Evolutionary conservation across 768 basidiomycete species (phyloP).

Genomic region (Russula ochroleuca): DNA sequence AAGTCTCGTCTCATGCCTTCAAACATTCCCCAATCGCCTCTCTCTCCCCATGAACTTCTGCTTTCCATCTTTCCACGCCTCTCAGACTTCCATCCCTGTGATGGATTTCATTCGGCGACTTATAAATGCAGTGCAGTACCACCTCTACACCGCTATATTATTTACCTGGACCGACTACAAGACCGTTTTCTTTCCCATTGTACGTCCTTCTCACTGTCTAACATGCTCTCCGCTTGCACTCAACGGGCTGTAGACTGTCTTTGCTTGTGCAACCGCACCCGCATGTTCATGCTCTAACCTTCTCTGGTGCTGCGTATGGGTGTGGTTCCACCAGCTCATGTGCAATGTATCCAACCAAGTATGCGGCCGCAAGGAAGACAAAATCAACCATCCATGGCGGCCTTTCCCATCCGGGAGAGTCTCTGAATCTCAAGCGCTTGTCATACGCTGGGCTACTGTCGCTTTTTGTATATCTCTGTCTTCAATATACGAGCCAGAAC

Average conservation of each 20-base stretch:
- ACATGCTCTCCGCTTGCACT: not conserved
- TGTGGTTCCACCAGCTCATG: slow-evolving; percentile 30
- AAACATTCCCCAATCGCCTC: too few relatives aligned
- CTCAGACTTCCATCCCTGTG: too few relatives aligned
- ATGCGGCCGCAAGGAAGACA: slow-evolving; percentile 29
- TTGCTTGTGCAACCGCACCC: slow-evolving; percentile 27
- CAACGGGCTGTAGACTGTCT: slow-evolving; percentile 14
- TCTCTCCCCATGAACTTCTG: too few relatives aligned
- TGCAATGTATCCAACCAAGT: slow-evolving; percentile 32
- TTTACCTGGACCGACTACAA: slow-evolving; percentile 35
- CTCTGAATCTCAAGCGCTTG: slow-evolving; percentile 20
- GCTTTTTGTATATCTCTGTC: slow-evolving; percentile 25
- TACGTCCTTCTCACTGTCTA: slow-evolving; percentile 18
- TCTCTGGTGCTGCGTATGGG: slow-evolving; percentile 24
- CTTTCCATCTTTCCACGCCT: too few relatives aligned
- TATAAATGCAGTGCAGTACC: slow-evolving; percentile 15
- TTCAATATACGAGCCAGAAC: slow-evolving; percentile 19
- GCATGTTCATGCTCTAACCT: slow-evolving; percentile 11
- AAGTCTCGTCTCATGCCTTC: too few relatives aligned
- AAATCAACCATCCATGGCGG: slow-evolving; percentile 30
- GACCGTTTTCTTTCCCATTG: slow-evolving; percentile 32
- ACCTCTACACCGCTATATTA: slow-evolving; percentile 29
- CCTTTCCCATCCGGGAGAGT: slow-evolving; percentile 31
- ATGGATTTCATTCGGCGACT: too few relatives aligned
- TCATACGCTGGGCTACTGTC: slow-evolving; percentile 27